Percentiles rank a stretch among this genome's conserved stretches.
phyloP scores from a whole-genome alignment of 768 basidiomycete genomes.

The Kwoniella bestiolae region DNA sequence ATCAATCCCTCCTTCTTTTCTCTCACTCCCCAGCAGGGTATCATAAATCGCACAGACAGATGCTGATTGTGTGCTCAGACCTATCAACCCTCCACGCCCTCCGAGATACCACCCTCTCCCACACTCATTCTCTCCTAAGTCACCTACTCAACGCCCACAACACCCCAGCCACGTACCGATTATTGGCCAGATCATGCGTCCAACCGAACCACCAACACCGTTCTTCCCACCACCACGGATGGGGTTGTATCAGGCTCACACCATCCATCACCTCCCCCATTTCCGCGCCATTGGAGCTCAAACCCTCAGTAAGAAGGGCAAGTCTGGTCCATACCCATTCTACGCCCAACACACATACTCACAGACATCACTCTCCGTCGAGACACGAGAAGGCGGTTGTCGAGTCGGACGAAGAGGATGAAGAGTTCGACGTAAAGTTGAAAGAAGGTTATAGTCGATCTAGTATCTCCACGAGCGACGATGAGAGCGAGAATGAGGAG shows the following conservation, averaged over 20 bases:
- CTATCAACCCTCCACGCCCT: conserved; percentile 54
- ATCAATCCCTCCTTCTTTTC: no score
- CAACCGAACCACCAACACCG: conserved; percentile 11
- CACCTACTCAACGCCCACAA: conserved; percentile 40
- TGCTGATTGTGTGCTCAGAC: conserved; percentile 25
- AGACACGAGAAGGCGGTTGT: conserved; percentile 15
- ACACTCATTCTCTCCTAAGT: conserved; percentile 49
- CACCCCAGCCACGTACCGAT: conserved; percentile 51
- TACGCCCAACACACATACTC: neutral
- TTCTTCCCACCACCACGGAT: conserved; percentile 27
- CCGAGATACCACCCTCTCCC: conserved; percentile 53
- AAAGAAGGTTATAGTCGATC: conserved; percentile 37
- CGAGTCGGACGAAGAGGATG: conserved; percentile 31
- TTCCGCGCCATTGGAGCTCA: conserved; percentile 18
- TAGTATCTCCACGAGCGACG: conserved; percentile 9
- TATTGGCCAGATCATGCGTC: conserved; percentile 48
- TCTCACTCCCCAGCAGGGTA: no score
- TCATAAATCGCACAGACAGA: no score
- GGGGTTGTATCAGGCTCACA: conserved; percentile 55
- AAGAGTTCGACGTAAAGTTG: conserved; percentile 34
- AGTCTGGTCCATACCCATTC: conserved; percentile 16
- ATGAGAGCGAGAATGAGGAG: conserved; percentile 46
- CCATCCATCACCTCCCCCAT: conserved; percentile 32
- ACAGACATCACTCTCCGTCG: neutral
- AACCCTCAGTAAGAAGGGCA: conserved; percentile 21